phyloP scores from a whole-genome alignment of 345 rosid genomes.

The Mallotus nudiflorus region DNA sequence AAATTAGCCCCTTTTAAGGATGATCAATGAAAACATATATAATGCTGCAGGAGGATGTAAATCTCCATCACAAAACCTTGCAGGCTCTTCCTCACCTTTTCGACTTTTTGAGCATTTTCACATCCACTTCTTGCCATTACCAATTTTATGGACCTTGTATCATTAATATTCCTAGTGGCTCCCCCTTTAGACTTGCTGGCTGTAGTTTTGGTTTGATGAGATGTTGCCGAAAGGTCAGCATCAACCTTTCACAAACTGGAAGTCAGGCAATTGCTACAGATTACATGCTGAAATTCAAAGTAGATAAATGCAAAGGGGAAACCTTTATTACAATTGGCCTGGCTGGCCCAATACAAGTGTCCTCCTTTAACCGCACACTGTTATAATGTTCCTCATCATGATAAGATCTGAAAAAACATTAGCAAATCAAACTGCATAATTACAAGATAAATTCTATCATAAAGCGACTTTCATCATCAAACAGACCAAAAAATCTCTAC shows the following conservation, averaged over 20 bases:
- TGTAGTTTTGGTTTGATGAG: conserved; percentile 60
- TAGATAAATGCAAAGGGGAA: conserved; percentile 13
- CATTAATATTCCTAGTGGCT: conserved; percentile 29
- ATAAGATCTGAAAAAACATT: conserved; percentile 59
- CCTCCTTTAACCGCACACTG: conserved; percentile 73
- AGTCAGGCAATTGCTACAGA: conserved; percentile 37
- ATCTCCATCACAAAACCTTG: background rate
- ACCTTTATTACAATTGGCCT: conserved; percentile 75
- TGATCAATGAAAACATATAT: background rate
- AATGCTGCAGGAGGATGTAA: conserved; percentile 2
- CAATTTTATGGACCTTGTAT: conserved; percentile 61
- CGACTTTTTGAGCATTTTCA: conserved; percentile 60
- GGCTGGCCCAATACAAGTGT: conserved; percentile 76
- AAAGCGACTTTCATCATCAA: background rate
- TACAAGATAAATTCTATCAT: background rate
- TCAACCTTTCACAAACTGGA: conserved; percentile 78
- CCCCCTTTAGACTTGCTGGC: conserved; percentile 48
- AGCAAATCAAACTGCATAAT: conserved; percentile 2
- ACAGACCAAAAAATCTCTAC: background rate
- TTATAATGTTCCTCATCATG: conserved; percentile 95
- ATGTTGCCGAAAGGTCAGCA: conserved; percentile 71
- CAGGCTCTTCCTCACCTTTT: conserved; percentile 51
- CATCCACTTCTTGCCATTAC: conserved; percentile 83
- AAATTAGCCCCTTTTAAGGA: background rate
- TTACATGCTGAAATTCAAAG: conserved; percentile 10